Evolutionary conservation across 768 basidiomycete species (phyloP).

Genomic region (Mycena galopus): DNA sequence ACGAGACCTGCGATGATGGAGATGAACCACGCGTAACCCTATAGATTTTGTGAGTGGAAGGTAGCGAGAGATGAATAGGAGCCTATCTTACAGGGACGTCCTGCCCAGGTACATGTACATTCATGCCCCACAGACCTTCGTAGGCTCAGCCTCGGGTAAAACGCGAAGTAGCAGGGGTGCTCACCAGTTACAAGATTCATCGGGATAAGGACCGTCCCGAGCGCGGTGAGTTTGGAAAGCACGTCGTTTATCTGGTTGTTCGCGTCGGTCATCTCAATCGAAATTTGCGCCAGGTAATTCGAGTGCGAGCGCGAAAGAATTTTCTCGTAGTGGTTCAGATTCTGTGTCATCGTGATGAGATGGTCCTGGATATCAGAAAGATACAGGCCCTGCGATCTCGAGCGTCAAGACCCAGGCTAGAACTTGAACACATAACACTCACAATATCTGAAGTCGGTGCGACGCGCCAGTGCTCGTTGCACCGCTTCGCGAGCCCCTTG

Average conservation of each 20-base stretch:
- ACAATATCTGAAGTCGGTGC: conserved; percentile 98
- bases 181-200: conserved; percentile 96
- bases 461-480: conserved; percentile 98
- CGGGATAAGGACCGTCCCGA: conserved; percentile 97
- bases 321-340: conserved; percentile 99
- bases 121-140: conserved; percentile 96
- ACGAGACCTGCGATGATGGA: conserved; percentile 86
- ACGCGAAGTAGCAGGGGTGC: conserved; percentile 31
- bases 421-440: conserved; percentile 41
- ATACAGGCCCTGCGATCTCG: conserved; percentile 80
- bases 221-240: conserved; percentile 94
- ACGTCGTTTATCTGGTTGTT: conserved; percentile 99
- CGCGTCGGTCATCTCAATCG: conserved; percentile 99
- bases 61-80: conserved; percentile 25
- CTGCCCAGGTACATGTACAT: conserved; percentile 95
- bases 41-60: conserved; percentile 1
- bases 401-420: background rate
- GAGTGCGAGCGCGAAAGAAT: conserved; percentile 98
- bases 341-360: conserved; percentile 99
- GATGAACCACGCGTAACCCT: conserved; percentile 86
- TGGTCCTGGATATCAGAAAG: conserved; percentile 96
- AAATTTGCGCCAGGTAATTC: conserved; percentile 99
- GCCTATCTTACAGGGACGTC: conserved; percentile 58
- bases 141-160: conserved; percentile 1
- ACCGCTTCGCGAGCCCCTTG: conserved; percentile 97